Evolutionary conservation across 257 asterid species (phyloP).

Genomic region (Fraxinus cuspidata): DNA sequence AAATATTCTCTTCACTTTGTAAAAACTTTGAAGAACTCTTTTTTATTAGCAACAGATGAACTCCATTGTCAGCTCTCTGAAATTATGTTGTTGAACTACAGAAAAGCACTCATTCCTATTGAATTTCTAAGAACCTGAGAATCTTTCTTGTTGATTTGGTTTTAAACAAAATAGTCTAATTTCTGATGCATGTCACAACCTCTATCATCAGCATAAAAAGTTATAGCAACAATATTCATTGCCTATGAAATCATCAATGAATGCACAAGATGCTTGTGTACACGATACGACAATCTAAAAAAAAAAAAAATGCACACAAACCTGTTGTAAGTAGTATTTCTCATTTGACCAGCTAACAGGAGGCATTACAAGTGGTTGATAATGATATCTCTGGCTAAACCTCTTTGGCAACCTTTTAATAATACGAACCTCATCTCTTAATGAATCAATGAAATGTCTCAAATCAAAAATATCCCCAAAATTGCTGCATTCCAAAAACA

Average conservation of each 20-base stretch:
- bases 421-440: slow-evolving; percentile 83
- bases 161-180: neutral
- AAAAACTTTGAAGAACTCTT: neutral
- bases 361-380: slow-evolving; percentile 76
- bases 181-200: neutral
- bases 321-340: slow-evolving; percentile 91
- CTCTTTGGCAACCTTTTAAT: slow-evolving; percentile 79
- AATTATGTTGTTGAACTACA: neutral
- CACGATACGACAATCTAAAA: neutral
- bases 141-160: neutral
- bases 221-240: neutral
- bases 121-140: neutral
- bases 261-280: neutral
- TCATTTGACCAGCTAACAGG: slow-evolving; percentile 98
- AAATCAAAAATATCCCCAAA: slow-evolving; percentile 85
- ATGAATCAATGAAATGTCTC: slow-evolving; percentile 78
- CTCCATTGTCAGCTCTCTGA: neutral
- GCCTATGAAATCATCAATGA: neutral
- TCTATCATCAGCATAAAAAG: neutral
- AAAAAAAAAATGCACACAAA: slow-evolving; percentile 21
- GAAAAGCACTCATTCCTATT: neutral
- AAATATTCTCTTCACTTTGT: neutral
- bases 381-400: slow-evolving; percentile 57
- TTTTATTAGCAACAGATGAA: neutral
- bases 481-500: slow-evolving; percentile 45